Percentiles rank a stretch among this genome's conserved stretches.
Conservation (phyloP, 805 yeast genomes). For the Kazachstania bromeliacearum region DNA sequence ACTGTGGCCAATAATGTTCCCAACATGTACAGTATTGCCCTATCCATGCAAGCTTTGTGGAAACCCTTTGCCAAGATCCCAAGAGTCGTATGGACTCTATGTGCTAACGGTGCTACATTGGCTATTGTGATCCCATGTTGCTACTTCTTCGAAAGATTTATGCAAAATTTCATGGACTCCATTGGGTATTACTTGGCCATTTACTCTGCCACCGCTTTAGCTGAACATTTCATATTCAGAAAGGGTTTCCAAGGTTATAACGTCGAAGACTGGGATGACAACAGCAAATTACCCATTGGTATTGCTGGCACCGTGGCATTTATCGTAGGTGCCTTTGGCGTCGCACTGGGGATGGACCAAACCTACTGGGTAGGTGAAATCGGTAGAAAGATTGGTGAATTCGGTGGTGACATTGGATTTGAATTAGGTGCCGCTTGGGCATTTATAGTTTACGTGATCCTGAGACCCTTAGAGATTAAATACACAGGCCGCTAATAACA, state of each 20-base stretch:
- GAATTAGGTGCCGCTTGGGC: constrained; percentile 63
- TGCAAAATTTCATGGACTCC: constrained; percentile 80
- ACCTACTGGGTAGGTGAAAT: constrained; percentile 72
- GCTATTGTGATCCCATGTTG: constrained; percentile 86
- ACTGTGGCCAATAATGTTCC: constrained; percentile 88
- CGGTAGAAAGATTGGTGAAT: constrained; percentile 47
- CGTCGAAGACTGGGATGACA: constrained; percentile 49
- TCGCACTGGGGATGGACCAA: constrained; percentile 81
- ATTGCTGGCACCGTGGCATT: constrained; percentile 69
- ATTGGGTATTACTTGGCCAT: constrained; percentile 88
- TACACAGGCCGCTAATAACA: no score
- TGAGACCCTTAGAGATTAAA: constrained; percentile 62
- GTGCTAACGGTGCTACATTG: constrained; percentile 64
- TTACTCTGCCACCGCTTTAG: constrained; percentile 59
- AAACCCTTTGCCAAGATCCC: constrained; percentile 65
- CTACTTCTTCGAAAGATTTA: constrained; percentile 58
- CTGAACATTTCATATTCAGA: constrained; percentile 76
- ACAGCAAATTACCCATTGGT: constrained; percentile 58
- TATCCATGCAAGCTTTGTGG: constrained; percentile 80
- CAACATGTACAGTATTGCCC: constrained; percentile 81
- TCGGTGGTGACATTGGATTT: constrained; percentile 80
- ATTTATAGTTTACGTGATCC: constrained; percentile 45
- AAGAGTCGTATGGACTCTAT: constrained; percentile 69
- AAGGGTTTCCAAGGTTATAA: constrained; percentile 54
- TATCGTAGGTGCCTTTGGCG: constrained; percentile 78